Base-by-base conservation (phyloP, 73 alveolate genomes). In the Stentor coeruleus region DNA sequence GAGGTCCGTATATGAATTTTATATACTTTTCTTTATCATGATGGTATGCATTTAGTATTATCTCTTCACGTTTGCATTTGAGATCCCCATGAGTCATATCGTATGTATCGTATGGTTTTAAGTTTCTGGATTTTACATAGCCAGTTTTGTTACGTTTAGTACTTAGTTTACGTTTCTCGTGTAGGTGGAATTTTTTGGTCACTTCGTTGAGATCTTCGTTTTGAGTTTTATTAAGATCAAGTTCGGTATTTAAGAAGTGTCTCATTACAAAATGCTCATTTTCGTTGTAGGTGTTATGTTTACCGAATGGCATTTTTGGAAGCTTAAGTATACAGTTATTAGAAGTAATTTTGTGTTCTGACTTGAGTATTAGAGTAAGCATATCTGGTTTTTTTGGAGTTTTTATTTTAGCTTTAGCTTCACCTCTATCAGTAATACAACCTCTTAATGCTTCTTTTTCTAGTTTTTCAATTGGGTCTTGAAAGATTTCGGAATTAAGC, bases 221-320 rank as follows among this genome's bases (percentile, higher is more conserved):
- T 49, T 49, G 6, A 11, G 66, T 11, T 49, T 49, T 20, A 49
- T 49, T 49, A 20, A 49, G 20, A 49, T 49, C 66, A 49, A 11
- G 6, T 6, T 6, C 66, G 66, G 66, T 49, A 11, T 6, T 49
- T 6, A 49, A 49, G 20, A 49, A 49, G 28, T 11, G 6, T 20
- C 20, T 6, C 66, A 49, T 49, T 6, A 11, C 66, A 11, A 20
- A 49, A 49, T 49, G 66, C 6, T 20, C 66, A 49, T 6, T 49
- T 49, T 49, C 66, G 20, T 49, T 49, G 20, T 49, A 49, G 20
- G 6, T 49, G 66, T 49, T 49, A 20, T 49, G 66, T 49, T 49
- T 49, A 49, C 66, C 66, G 20, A 49, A 49, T 11, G 66, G 66
- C 66, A 49, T 49, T 49, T 49, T 49, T 11, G 66, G 66, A 49